These are phyloP conservation scores for Boletus semigastroideus DNA, from an alignment of 1,284 basidiomycete genomes.

Conservation along the genomic window DNA sequence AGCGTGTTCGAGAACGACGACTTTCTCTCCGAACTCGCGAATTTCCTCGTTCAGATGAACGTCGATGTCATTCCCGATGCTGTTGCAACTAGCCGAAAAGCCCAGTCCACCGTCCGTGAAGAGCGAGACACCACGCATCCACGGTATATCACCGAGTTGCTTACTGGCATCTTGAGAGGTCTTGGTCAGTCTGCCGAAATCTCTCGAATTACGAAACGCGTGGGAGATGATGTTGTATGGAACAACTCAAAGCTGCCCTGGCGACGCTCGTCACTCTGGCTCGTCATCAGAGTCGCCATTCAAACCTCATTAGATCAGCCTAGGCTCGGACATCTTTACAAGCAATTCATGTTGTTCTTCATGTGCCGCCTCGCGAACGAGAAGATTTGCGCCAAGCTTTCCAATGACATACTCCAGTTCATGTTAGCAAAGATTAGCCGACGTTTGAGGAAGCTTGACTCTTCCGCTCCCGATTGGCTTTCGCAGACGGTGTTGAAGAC, in stretches of 20 bases:
- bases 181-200: background rate
- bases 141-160: background rate
- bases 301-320: constrained; percentile 40
- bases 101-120: background rate
- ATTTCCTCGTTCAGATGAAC: constrained; percentile 1
- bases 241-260: constrained; percentile 32
- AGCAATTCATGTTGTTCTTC: constrained; percentile 46
- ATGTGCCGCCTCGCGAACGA: constrained; percentile 34
- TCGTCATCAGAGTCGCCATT: constrained; percentile 38
- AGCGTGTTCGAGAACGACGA: constrained; percentile 6
- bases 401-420: constrained; percentile 34
- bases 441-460: constrained; percentile 39
- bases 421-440: constrained; percentile 35
- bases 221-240: background rate
- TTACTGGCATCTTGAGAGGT: constrained; percentile 33
- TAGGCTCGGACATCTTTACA: constrained; percentile 37
- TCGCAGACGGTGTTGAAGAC: constrained; percentile 10
- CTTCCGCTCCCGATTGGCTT: constrained; percentile 19
- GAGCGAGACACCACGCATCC: background rate
- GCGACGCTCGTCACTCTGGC: constrained; percentile 41
- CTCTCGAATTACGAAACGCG: background rate
- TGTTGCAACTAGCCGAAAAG: background rate
- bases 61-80: background rate
- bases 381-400: constrained; percentile 17
- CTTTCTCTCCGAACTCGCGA: constrained; percentile 18